phyloP scores from a whole-genome alignment of 495 filamentous ascomycete genomes.

The Xanthoparmelia taractica region DNA sequence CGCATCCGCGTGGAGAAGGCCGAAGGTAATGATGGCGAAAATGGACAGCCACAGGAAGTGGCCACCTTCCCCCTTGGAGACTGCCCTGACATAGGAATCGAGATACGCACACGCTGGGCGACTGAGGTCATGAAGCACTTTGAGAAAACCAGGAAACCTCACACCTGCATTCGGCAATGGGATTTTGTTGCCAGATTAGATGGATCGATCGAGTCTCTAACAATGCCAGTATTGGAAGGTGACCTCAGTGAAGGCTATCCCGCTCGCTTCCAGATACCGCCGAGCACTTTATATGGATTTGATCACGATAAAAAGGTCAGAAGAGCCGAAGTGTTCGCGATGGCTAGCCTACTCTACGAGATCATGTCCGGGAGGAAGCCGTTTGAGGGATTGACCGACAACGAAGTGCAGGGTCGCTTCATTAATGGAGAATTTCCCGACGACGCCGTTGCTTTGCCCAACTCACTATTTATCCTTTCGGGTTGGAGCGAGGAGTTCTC shows the following conservation, averaged over 20 bases:
- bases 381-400: slow-evolving; percentile 19
- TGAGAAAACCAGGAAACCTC: not conserved
- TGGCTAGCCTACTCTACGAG: slow-evolving; percentile 23
- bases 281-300: slow-evolving; percentile 8
- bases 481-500: slow-evolving; percentile 22
- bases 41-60: slow-evolving; percentile 1
- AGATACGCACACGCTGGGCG: slow-evolving; percentile 7
- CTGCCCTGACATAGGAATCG: slow-evolving; percentile 17
- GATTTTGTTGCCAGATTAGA: slow-evolving; percentile 19
- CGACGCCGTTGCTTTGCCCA: slow-evolving; percentile 16
- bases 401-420: slow-evolving; percentile 18
- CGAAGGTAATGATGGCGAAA: slow-evolving; percentile 6
- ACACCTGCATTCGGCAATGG: slow-evolving; percentile 13
- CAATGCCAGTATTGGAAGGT: not conserved
- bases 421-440: slow-evolving; percentile 20
- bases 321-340: slow-evolving; percentile 20
- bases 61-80: slow-evolving; percentile 10
- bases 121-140: slow-evolving; percentile 17
- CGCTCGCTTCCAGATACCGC: slow-evolving; percentile 17
- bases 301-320: slow-evolving; percentile 14
- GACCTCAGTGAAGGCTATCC: slow-evolving; percentile 9
- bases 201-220: slow-evolving; percentile 15
- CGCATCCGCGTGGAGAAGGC: not conserved
- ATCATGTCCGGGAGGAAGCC: slow-evolving; percentile 21
- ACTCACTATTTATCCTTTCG: slow-evolving; percentile 16